A percentile compares a stretch with the other conserved stretches of the same genome.
Conservation (phyloP, 768 basidiomycete species). For the Panus rudis region DNA sequence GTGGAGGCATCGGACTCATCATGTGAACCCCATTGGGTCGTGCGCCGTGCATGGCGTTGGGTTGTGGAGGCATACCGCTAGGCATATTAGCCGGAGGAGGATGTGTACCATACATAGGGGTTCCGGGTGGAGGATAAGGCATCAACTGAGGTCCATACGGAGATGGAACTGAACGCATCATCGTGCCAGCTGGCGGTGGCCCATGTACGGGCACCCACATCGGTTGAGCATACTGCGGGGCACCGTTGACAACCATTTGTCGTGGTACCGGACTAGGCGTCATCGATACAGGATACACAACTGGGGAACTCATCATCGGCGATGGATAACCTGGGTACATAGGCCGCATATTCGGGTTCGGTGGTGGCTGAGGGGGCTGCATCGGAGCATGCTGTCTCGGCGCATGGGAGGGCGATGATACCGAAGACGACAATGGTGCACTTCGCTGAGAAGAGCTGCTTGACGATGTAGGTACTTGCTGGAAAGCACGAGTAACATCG, state of each 20-base stretch:
- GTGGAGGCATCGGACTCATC: constrained; percentile 63
- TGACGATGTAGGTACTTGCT: constrained; percentile 69
- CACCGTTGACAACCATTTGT: constrained; percentile 57
- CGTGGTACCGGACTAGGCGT: constrained; percentile 57
- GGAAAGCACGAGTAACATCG: constrained; percentile 82
- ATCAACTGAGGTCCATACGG: constrained; percentile 63
- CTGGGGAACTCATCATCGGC: constrained; percentile 66
- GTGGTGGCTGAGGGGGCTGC: constrained; percentile 4
- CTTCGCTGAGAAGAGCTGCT: no score
- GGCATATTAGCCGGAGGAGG: constrained; percentile 39
- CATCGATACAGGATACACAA: constrained; percentile 56
- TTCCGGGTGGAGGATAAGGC: constrained; percentile 48
- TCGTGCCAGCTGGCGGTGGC: constrained; percentile 35
- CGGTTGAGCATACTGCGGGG: constrained; percentile 51
- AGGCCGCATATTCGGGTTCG: constrained; percentile 30
- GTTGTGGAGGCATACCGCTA: constrained; percentile 16
- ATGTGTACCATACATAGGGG: constrained; percentile 40
- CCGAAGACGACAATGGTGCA: constrained; percentile 17
- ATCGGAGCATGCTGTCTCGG: background rate
- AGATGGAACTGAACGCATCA: constrained; percentile 52
- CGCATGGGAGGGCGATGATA: constrained; percentile 2
- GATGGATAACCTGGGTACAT: constrained; percentile 56
- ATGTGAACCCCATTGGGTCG: constrained; percentile 36
- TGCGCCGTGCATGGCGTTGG: constrained; percentile 7
- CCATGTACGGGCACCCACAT: constrained; percentile 59